Conservation (phyloP, 257 asterid genomes). For the Solanum infundibuliforme region DNA sequence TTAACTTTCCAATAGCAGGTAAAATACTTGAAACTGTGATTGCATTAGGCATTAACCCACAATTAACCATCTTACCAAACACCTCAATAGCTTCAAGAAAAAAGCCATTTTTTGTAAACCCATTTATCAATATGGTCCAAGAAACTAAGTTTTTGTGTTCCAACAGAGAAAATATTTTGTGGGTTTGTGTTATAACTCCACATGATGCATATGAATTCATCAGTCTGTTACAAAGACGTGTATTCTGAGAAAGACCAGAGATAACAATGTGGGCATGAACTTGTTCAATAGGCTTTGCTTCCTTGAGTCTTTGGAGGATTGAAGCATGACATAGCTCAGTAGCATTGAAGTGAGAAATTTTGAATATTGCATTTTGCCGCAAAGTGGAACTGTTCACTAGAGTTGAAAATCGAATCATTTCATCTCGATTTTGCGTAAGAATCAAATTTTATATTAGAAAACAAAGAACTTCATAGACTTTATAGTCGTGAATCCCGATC, state of each 20-base stretch:
- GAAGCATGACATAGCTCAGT: slow-evolving; percentile 14
- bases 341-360: background rate
- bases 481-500: background rate
- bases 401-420: slow-evolving; percentile 17
- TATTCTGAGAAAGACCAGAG: slow-evolving; percentile 24
- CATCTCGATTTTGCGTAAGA: background rate
- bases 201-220: slow-evolving; percentile 42
- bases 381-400: slow-evolving; percentile 8
- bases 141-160: slow-evolving; percentile 36
- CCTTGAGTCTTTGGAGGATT: slow-evolving; percentile 22
- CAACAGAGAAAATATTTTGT: slow-evolving; percentile 24
- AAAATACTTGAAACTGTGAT: slow-evolving; percentile 39
- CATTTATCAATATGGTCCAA: slow-evolving; percentile 50
- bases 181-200: slow-evolving; percentile 24
- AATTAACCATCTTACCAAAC: slow-evolving; percentile 31
- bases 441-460: background rate
- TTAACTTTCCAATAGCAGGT: slow-evolving; percentile 45
- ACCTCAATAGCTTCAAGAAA: slow-evolving; percentile 31
- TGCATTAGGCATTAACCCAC: slow-evolving; percentile 41
- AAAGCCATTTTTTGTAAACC: slow-evolving; percentile 37
- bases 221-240: slow-evolving; percentile 39
- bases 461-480: background rate
- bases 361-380: slow-evolving; percentile 16
- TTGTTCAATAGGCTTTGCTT: slow-evolving; percentile 32
- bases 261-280: slow-evolving; percentile 34